Evolutionary conservation across 2,329 filamentous ascomycete species (phyloP).

Genomic region (Pseudocercospora crystallina): DNA sequence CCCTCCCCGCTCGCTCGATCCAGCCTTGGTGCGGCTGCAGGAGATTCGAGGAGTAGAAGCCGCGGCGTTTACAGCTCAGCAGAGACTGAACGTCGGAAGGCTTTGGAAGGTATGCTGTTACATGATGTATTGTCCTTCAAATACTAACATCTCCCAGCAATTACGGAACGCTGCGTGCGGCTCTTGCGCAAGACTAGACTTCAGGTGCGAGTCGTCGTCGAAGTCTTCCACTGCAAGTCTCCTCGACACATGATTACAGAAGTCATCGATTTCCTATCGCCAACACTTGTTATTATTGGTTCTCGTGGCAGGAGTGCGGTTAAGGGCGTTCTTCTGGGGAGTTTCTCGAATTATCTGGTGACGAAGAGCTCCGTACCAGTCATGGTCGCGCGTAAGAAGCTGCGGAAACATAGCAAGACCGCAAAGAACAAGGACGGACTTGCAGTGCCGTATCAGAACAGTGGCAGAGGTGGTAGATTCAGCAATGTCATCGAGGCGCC

Average conservation of each 20-base stretch:
- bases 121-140: no score
- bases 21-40: conserved; percentile 13
- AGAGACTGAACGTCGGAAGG: conserved; percentile 77
- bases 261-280: conserved; percentile 89
- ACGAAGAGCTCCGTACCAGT: conserved; percentile 96
- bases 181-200: conserved; percentile 86
- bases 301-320: conserved; percentile 87
- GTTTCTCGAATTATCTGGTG: conserved; percentile 95
- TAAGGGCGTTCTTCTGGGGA: conserved; percentile 92
- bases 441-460: conserved; percentile 33
- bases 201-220: conserved; percentile 89
- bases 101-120: conserved; percentile 55
- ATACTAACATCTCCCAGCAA: conserved; percentile 45
- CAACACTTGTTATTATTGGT: conserved; percentile 89
- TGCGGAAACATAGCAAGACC: conserved; percentile 73
- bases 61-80: conserved; percentile 48
- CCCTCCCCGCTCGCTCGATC: conserved; percentile 34
- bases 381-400: conserved; percentile 91
- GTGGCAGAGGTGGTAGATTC: conserved; percentile 30
- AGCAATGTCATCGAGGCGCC: conserved; percentile 37
- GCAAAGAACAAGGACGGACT: conserved; percentile 33
- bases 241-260: conserved; percentile 95
- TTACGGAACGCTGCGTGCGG: conserved; percentile 81
- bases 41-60: conserved; percentile 28
- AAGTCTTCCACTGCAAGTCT: conserved; percentile 98